A percentile compares a stretch with the other conserved stretches of the same genome.
These are phyloP conservation scores for Taiozyma sp. DNA, from an alignment of 1,139 yeast species.

Conservation along the genomic window DNA sequence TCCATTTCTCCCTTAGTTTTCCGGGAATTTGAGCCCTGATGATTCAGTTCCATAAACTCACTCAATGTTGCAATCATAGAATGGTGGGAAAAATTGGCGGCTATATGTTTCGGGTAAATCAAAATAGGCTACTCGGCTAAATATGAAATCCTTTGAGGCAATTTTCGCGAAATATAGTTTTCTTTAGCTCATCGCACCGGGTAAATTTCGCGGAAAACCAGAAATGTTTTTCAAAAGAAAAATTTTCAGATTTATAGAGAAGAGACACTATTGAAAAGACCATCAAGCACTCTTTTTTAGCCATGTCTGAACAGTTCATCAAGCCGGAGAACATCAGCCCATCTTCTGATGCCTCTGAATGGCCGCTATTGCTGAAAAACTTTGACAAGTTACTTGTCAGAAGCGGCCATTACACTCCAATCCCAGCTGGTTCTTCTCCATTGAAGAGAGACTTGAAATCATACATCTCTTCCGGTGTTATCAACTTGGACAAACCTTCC, in stretches of 20 bases:
- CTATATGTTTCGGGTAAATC: too few species aligned
- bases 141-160: not conserved
- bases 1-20: too few species aligned
- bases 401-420: slow-evolving; percentile 95
- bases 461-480: slow-evolving; percentile 91
- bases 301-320: slow-evolving; percentile 53
- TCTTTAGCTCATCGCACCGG: not conserved
- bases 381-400: slow-evolving; percentile 92
- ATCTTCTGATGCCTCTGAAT: slow-evolving; percentile 80
- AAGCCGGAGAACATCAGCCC: slow-evolving; percentile 86
- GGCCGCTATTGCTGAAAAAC: slow-evolving; percentile 94
- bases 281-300: not conserved
- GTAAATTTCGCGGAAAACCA: not conserved
- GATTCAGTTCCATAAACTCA: too few species aligned
- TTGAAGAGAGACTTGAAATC: slow-evolving; percentile 89
- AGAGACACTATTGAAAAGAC: not conserved
- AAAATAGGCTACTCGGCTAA: not conserved
- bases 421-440: slow-evolving; percentile 94
- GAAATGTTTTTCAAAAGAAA: not conserved
- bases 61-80: too few species aligned
- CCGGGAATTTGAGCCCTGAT: too few species aligned
- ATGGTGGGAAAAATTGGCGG: too few species aligned
- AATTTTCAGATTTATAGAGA: not conserved
- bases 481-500: slow-evolving; percentile 95
- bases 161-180: not conserved